phyloP scores from a whole-genome alignment of 2,329 filamentous ascomycete genomes.

The Pleomassaria siparia region DNA sequence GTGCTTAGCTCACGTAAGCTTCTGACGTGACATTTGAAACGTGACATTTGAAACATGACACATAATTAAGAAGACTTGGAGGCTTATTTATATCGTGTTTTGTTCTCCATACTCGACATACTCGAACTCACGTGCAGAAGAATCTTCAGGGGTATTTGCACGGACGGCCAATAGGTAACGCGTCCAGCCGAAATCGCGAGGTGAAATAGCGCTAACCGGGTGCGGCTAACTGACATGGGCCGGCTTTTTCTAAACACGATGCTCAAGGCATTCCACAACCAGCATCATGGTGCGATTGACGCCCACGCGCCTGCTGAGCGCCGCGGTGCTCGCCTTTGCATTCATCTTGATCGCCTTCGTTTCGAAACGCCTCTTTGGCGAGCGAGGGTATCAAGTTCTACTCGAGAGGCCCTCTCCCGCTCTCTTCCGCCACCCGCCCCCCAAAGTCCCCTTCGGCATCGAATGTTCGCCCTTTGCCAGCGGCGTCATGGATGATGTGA shows the following conservation, averaged over 20 bases:
- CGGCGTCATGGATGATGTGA: slow-evolving; percentile 48
- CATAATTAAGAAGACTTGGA: no score
- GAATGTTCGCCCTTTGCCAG: slow-evolving; percentile 36
- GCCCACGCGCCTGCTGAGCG: slow-evolving; percentile 37
- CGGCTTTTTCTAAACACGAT: slow-evolving; percentile 3
- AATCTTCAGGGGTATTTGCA: neutral
- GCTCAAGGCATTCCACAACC: neutral
- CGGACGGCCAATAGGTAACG: neutral
- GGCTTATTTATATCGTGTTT: no score
- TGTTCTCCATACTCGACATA: no score
- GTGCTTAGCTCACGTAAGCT: no score
- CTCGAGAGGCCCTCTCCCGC: slow-evolving; percentile 26
- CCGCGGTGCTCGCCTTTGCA: slow-evolving; percentile 23
- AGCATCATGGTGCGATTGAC: slow-evolving; percentile 40
- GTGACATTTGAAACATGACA: no score
- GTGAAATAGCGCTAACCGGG: neutral
- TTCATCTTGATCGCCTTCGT: slow-evolving; percentile 25
- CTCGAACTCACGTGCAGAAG: no score
- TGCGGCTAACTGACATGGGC: neutral
- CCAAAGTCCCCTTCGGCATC: slow-evolving; percentile 29
- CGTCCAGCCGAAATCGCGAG: neutral
- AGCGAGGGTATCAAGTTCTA: slow-evolving; percentile 36
- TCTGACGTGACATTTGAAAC: no score
- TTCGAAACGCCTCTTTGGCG: slow-evolving; percentile 25
- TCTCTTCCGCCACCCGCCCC: slow-evolving; percentile 16